Evolutionary conservation across 768 basidiomycete species (phyloP), one percentile per base, ranked within the genome.

Genomic region (Russula abietina): DNA sequence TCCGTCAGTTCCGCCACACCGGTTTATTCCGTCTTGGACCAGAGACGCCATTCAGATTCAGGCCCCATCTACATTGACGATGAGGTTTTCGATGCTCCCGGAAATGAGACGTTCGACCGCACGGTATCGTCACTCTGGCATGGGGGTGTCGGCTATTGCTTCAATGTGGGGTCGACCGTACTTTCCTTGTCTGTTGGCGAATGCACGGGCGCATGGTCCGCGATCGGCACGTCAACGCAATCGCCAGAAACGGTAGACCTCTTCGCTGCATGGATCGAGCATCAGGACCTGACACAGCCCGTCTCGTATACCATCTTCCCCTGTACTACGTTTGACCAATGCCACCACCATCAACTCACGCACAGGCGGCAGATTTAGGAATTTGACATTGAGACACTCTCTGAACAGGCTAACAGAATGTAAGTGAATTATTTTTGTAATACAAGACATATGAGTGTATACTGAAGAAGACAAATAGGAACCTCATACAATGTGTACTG

Each of bases 11-110:
- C 69, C 55, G 77, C 69, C 55, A 77, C 80, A 2, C 76, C 83
- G 2, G 78, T 88, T 16, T 78, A 81, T 70, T 82, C 83, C 28
- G 85, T 89, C 52, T 80, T 90, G 26, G 88, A 90, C 70, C 86
- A 89, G 70, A 79, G 80, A 61, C 79, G 75, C 3, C 77, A 75
- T 52, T 71, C 32, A 14, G 59, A 60, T 33, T 64, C 66, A 28
- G 82, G 79, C 7, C 19, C 64, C 3, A 74, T 87, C 24, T 70
- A 77, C 48, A 72, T 85, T 24, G 72, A 85, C 67, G 76, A 76
- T 14, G 17, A 57, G 14, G 59, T 60, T 5, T 55, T 71, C 28
- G 17, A 32, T 9, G 2, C 57, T 0, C 53, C 52, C 12, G 48
- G 38, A 9, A 49, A 58, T n/a, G 65, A 55, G 51, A 64, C 61